Evolutionary conservation across 2,329 filamentous ascomycete species (phyloP), one percentile per base, ranked within the genome.

Genomic region (Cordyceps farinosa): DNA sequence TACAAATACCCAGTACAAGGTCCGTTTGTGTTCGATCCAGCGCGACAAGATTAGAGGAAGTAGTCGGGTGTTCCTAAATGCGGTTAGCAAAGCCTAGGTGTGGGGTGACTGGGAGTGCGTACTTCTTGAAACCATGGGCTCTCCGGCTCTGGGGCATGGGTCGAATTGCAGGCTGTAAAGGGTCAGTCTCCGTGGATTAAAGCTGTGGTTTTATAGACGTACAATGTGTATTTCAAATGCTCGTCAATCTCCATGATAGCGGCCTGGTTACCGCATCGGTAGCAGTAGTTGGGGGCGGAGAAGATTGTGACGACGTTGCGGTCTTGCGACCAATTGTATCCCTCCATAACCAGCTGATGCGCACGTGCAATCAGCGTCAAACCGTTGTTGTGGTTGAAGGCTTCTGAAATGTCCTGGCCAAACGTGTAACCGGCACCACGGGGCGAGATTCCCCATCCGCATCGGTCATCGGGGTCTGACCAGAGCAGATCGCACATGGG

Each of bases 191-290:
- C 32, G 30, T 48, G 22, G 54, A 42, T 48, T 44, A 29, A 10
- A 55, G 27, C 11, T 13, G 48, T 40, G 10, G 30, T 29, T 58
- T 52, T 30, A 66, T 27, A 36, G 40, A 88, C 92, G 78, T 85
- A 97, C 94, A 99, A 98, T 73, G 95, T 98, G 80, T 98, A 99
- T 83, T 99, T 98, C 75, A 99, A 82, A 77, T 98, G 93, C 80
- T 99, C 95, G 69, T 98, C 95, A 77, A 99, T 99, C 80, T 98
- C 95, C 95, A 99, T 99, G 77, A 99, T 98, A n/a, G 95, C 95
- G 63, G 95, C 95, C 79, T 98, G 95, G 79, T 99, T 99, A 74
- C 95, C 95, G 75, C 95, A 99, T 77, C 95, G 87, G 84, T 99
- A 98, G 82, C 94, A 99, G 84, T 99, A 99, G 78, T 94, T 94